Evolutionary conservation across 139 green algal species (phyloP).

Genomic region (Picochlorum sp.): DNA sequence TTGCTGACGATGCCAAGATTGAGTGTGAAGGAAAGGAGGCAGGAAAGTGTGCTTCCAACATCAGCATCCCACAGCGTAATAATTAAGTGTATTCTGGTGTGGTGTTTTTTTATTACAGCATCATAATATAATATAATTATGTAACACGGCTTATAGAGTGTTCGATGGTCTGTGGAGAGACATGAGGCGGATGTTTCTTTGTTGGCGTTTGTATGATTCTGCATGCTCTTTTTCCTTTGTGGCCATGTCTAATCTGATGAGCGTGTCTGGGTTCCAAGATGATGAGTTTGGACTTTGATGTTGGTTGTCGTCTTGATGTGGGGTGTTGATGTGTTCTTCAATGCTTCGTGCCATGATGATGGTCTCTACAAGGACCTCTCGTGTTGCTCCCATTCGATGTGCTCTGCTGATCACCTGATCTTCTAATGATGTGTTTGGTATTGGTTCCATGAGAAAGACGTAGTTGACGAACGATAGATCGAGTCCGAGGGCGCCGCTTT

Average conservation of each 20-base stretch:
- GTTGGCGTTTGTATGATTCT: neutral
- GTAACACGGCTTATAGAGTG: neutral
- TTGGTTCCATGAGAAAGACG: constrained; percentile 93
- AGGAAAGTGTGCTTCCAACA: constrained; percentile 27
- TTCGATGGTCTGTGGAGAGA: neutral
- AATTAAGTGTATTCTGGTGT: neutral
- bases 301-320: neutral
- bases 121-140: neutral
- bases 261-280: too few species aligned
- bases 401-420: constrained; percentile 75
- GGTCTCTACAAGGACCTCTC: constrained; percentile 61
- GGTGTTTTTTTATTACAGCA: neutral
- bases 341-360: constrained; percentile 64
- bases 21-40: constrained; percentile 18
- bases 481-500: constrained; percentile 66
- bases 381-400: constrained; percentile 78
- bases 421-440: constrained; percentile 67
- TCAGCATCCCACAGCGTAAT: constrained; percentile 13
- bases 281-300: too few species aligned
- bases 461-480: constrained; percentile 80
- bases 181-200: neutral
- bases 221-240: too few species aligned
- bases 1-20: constrained; percentile 43
- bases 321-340: constrained; percentile 13
- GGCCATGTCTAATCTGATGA: too few species aligned